Evolutionary conservation across 345 rosid genomes (phyloP).

Genomic region (Brassica carinata): DNA sequence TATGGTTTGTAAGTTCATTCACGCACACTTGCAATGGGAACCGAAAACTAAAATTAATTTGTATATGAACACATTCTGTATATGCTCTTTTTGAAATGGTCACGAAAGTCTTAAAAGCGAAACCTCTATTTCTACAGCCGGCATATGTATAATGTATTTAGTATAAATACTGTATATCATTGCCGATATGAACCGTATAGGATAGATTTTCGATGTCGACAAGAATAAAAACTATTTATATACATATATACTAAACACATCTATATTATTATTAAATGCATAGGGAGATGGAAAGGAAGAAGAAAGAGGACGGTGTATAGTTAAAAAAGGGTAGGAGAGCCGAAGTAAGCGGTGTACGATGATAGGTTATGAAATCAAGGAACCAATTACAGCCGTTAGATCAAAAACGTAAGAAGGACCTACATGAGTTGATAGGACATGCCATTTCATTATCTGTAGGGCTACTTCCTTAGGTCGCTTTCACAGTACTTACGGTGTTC

Average conservation of each 20-base stretch:
- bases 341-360: conserved; percentile 40
- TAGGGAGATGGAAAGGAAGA: conserved; percentile 5
- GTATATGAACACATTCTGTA: neutral
- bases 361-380: conserved; percentile 40
- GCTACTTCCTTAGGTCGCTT: conserved; percentile 36
- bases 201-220: conserved; percentile 16
- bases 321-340: conserved; percentile 1
- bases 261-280: neutral
- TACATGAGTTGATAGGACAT: conserved; percentile 40
- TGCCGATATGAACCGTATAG: conserved; percentile 2
- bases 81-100: neutral
- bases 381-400: conserved; percentile 30
- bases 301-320: conserved; percentile 35
- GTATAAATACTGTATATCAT: neutral
- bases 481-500: conserved; percentile 45
- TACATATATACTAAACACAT: neutral
- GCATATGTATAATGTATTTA: neutral
- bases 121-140: neutral
- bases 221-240: neutral
- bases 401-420: conserved; percentile 17
- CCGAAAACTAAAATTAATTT: neutral
- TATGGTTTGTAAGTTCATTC: neutral
- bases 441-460: conserved; percentile 29
- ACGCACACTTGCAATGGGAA: neutral
- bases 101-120: conserved; percentile 12